Base-by-base conservation (phyloP, 768 basidiomycete genomes). In the Candolleomyces aberdarensis region DNA sequence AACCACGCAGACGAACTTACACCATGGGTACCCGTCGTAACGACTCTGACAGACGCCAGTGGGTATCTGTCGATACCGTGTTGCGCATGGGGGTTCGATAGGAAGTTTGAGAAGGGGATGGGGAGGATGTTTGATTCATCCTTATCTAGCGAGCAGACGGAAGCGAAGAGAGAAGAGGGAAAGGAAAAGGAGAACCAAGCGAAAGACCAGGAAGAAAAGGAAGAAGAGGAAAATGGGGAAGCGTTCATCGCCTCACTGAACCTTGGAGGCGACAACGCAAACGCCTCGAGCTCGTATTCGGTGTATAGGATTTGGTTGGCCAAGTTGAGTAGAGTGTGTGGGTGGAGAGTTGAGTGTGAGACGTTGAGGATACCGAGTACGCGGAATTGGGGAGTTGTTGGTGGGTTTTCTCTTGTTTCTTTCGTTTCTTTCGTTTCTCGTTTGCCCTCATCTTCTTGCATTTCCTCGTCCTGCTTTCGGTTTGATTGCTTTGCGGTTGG, bases 1-100 rank as follows among this genome's bases (percentile, higher is more conserved):
- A 98, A 98, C 75, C 96, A 98, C 72, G 91, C 96, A 0, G 96
- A 98, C 75, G 96, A 98, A 66, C 79, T 98, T 17, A 96, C 96
- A 22, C 96, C 96, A 0, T 98, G 96, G 96, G 72, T 94, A 0
- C 93, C 96, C 0, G 81, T 97, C 1, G 75, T 97, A 5, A 83
- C 94, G 0, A 86, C 88, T 0, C 64, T 88, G 14, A 74, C 80
- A 39, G 66, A 70, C 3, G 83, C 86, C 0, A 83, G 85, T 0
- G 91, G 90, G 5, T 91, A 91, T 66, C 72, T 93, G 48, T 89
- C 83, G 5, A 93, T 98, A 58, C 96, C 96, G 0, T 98, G 96
- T 70, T 98, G 96, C 73, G 76, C 89, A n/a, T 90, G 91, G 89
- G 70, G 81, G 32, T 84, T 98, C 75, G 91, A 95, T 68, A 71